Percentiles rank a stretch among this genome's conserved stretches.
These are phyloP conservation scores for Xylaria sp. DNA, from an alignment of 2,329 filamentous ascomycete species.

Conservation along the genomic window DNA sequence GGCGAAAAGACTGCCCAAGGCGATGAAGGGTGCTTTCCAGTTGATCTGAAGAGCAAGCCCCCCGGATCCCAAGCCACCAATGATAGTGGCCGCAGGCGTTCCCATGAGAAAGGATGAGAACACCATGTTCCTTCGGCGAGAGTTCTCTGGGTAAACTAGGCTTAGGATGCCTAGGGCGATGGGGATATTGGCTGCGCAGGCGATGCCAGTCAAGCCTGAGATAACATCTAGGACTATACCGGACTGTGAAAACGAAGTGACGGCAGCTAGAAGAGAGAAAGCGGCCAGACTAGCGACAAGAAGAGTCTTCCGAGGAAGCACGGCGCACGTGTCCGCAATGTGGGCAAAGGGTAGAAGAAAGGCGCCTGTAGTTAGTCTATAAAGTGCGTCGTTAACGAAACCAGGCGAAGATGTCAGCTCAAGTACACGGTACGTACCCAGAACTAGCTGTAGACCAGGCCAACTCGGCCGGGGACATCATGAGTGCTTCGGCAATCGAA, in stretches of 20 bases:
- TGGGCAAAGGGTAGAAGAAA: constrained; percentile 43
- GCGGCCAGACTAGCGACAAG: constrained; percentile 38
- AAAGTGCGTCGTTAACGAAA: background rate
- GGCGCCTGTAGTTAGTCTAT: constrained; percentile 40
- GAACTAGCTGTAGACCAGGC: constrained; percentile 43
- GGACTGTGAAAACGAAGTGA: constrained; percentile 36
- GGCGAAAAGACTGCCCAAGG: constrained; percentile 39
- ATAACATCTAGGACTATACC: constrained; percentile 42
- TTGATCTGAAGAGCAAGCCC: constrained; percentile 36
- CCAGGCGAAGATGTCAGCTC: background rate
- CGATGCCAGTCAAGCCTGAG: constrained; percentile 41
- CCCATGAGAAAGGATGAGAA: constrained; percentile 45
- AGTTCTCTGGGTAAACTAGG: constrained; percentile 39
- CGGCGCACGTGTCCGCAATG: constrained; percentile 38
- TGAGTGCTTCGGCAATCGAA: constrained; percentile 35
- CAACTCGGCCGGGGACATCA: constrained; percentile 41
- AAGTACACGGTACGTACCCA: constrained; percentile 33
- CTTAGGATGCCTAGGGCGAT: constrained; percentile 42
- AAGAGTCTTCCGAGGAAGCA: constrained; percentile 40
- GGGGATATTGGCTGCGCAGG: constrained; percentile 43
- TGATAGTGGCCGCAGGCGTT: constrained; percentile 41
- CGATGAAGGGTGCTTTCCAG: constrained; percentile 44
- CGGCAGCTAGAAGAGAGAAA: constrained; percentile 39
- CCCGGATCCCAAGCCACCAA: constrained; percentile 44
- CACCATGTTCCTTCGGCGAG: constrained; percentile 42